Conservation (phyloP, 2,329 filamentous ascomycete species). For the Pseudocercospora pini-densiflorae region DNA sequence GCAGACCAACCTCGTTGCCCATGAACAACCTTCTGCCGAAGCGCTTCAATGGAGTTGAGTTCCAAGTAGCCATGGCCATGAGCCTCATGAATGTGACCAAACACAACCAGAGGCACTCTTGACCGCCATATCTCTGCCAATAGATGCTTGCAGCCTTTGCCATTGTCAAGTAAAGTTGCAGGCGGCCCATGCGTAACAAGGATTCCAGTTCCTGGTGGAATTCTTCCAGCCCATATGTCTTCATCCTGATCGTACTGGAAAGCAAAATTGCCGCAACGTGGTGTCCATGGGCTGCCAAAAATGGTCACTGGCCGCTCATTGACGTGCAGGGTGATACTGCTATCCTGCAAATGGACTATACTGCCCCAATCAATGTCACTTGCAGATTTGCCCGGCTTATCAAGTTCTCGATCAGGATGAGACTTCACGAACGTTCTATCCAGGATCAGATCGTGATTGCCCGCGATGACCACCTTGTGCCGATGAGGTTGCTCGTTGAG, state of each 20-base stretch:
- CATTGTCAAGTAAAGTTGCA: conserved; percentile 43
- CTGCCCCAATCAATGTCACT: conserved; percentile 39
- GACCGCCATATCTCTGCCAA: conserved; percentile 34
- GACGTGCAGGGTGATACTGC: conserved; percentile 51
- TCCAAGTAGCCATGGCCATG: conserved; percentile 33
- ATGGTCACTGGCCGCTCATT: conserved; percentile 64
- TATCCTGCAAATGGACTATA: conserved; percentile 43
- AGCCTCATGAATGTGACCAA: conserved; percentile 46
- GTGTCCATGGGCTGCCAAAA: conserved; percentile 75
- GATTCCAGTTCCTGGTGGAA: conserved; percentile 40
- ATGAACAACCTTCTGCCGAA: not conserved
- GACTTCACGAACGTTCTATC: conserved; percentile 12
- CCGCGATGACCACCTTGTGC: conserved; percentile 33
- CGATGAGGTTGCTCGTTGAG: conserved; percentile 25
- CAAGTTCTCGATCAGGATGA: not conserved
- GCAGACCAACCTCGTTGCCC: not conserved
- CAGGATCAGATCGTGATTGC: conserved; percentile 31
- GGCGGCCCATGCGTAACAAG: conserved; percentile 49
- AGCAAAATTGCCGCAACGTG: conserved; percentile 61
- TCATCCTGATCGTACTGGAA: conserved; percentile 47
- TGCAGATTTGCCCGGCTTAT: conserved; percentile 23
- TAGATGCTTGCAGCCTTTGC: conserved; percentile 38
- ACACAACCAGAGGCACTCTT: conserved; percentile 44
- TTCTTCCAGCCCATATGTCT: conserved; percentile 32
- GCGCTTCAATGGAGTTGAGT: not conserved